Conservation (phyloP, 2,329 filamentous ascomycete genomes). For the Botryotinia globosa region DNA sequence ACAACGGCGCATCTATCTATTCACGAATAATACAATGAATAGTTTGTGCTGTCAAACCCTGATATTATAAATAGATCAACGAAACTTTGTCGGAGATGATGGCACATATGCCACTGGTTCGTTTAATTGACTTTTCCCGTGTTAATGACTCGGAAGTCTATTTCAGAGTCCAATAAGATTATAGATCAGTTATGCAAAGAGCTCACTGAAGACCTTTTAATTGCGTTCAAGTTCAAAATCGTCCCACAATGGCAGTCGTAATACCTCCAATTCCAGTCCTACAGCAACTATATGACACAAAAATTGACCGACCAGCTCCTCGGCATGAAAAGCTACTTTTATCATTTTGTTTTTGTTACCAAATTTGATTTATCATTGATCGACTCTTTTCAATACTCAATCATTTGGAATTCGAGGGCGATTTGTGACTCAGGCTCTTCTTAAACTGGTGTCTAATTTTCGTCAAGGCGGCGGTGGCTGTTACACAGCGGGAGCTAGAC, state of each 20-base stretch:
- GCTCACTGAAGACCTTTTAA: background rate
- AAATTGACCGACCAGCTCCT: background rate
- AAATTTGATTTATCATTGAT: background rate
- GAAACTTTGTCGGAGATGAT: background rate
- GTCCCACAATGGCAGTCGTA: background rate
- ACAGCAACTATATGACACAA: background rate
- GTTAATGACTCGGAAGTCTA: background rate
- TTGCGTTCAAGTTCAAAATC: no score
- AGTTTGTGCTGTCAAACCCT: background rate
- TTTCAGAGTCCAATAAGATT: background rate
- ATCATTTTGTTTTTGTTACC: background rate
- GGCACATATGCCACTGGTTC: background rate
- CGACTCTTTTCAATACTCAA: background rate
- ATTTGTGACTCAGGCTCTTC: background rate
- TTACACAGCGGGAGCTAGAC: background rate
- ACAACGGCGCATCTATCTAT: background rate
- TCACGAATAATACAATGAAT: background rate
- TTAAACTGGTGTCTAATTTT: background rate
- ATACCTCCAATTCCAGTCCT: no score
- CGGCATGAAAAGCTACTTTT: background rate
- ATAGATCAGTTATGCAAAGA: background rate
- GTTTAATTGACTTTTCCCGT: background rate
- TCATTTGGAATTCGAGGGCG: background rate
- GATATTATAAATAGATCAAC: background rate
- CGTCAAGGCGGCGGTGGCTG: background rate